Evolutionary conservation across 805 yeast genomes (phyloP).

Genomic region (Zygotorulaspora sp.): DNA sequence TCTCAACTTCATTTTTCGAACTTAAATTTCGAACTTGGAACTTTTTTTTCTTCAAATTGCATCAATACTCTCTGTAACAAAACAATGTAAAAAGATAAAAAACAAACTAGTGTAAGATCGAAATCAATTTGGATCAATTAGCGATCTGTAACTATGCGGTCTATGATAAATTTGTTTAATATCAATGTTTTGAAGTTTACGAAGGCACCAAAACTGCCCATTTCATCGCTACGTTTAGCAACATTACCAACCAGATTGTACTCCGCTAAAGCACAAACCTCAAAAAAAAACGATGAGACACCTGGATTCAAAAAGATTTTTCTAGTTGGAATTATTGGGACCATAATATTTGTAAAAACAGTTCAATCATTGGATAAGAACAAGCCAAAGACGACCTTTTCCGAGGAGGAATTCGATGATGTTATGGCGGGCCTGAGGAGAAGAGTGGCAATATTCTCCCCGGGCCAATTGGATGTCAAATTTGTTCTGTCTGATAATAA

Average conservation of each 20-base stretch:
- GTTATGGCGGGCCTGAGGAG: constrained; percentile 48
- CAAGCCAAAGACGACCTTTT: constrained; percentile 33
- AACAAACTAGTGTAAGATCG: too few relatives aligned
- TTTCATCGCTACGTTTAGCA: too few relatives aligned
- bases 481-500: constrained; percentile 33
- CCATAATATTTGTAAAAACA: constrained; percentile 40
- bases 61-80: too few relatives aligned
- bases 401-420: constrained; percentile 41
- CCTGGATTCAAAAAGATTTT: constrained; percentile 41
- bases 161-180: too few relatives aligned
- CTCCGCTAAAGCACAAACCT: not conserved
- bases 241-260: not conserved
- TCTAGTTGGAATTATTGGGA: constrained; percentile 43
- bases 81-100: too few relatives aligned
- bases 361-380: constrained; percentile 37
- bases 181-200: too few relatives aligned
- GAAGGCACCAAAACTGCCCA: too few relatives aligned
- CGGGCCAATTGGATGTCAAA: constrained; percentile 41
- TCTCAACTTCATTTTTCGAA: too few relatives aligned
- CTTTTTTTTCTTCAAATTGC: too few relatives aligned
- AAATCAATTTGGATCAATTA: too few relatives aligned
- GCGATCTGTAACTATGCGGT: too few relatives aligned
- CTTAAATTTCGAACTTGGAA: too few relatives aligned
- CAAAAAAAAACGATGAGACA: constrained; percentile 20
- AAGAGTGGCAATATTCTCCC: constrained; percentile 41